Percentiles rank a stretch among this genome's conserved stretches.
phyloP scores from a whole-genome alignment of 1,284 basidiomycete genomes.

The Testicularia cyperi region DNA sequence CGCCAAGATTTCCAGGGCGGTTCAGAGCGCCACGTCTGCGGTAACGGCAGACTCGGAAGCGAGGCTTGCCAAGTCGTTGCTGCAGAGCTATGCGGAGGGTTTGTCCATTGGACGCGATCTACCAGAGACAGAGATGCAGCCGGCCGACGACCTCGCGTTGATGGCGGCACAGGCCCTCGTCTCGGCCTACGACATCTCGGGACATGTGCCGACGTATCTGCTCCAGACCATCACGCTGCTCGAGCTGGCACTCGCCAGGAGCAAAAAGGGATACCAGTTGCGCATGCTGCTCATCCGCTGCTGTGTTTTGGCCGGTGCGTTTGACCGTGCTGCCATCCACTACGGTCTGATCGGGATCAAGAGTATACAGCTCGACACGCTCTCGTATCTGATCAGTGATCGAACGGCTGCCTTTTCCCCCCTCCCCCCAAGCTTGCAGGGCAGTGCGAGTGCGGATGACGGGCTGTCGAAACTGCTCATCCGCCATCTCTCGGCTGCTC shows the following conservation, averaged over 20 bases:
- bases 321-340: conserved; percentile 26
- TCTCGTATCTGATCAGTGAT: conserved; percentile 28
- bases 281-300: conserved; percentile 40
- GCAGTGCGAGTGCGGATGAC: conserved; percentile 17
- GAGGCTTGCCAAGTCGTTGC: neutral
- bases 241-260: conserved; percentile 21
- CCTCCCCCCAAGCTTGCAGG: too few species aligned
- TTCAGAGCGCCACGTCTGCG: conserved; percentile 3
- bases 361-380: conserved; percentile 37
- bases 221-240: conserved; percentile 24
- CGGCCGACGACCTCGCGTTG: conserved; percentile 78
- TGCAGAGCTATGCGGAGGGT: conserved; percentile 65
- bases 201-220: conserved; percentile 4
- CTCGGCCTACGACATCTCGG: conserved; percentile 60
- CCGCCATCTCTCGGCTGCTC: conserved; percentile 15
- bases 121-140: conserved; percentile 77
- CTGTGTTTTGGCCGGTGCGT: conserved; percentile 25
- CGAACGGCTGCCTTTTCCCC: conserved; percentile 8
- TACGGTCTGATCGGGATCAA: conserved; percentile 36
- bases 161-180: conserved; percentile 72
- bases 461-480: conserved; percentile 8
- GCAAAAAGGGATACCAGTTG: conserved; percentile 45
- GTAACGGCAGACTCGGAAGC: conserved; percentile 14
- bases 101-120: conserved; percentile 69
- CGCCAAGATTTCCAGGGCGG: conserved; percentile 25